These are phyloP conservation scores for Cystobasidium tubakii DNA, from an alignment of 768 basidiomycete genomes.

Conservation along the genomic window DNA sequence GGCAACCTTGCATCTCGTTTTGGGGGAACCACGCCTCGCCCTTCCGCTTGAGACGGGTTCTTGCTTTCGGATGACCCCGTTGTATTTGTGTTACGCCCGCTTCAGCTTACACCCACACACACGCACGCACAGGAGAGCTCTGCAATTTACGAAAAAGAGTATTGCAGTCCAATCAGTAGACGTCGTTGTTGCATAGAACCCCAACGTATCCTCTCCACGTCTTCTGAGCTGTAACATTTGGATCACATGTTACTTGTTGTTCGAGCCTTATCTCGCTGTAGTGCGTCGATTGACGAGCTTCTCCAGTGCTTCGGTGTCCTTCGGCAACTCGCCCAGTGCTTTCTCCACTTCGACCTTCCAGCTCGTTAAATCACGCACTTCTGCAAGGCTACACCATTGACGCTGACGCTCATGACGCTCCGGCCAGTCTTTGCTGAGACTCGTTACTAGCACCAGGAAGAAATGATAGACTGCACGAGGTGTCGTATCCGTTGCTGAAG, in stretches of 20 bases:
- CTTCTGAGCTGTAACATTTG: background rate
- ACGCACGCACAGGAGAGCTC: too few relatives aligned
- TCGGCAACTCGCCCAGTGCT: background rate
- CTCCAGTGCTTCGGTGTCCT: background rate
- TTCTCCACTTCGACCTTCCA: slow-evolving; percentile 22
- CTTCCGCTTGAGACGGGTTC: too few relatives aligned
- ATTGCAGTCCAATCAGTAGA: background rate
- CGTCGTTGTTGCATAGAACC: background rate
- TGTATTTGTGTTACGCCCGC: too few relatives aligned
- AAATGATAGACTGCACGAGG: slow-evolving; percentile 17
- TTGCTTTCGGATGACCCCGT: too few relatives aligned
- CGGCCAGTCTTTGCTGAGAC: slow-evolving; percentile 20
- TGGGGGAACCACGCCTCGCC: background rate
- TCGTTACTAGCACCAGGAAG: slow-evolving; percentile 19
- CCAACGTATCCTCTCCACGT: too few relatives aligned
- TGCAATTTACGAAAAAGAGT: too few relatives aligned
- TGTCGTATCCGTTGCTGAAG: background rate
- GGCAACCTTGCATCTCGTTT: background rate
- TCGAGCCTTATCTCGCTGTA: background rate
- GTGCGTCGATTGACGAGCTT: background rate
- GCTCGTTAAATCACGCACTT: background rate
- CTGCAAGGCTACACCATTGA: background rate
- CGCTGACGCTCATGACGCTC: slow-evolving; percentile 29
- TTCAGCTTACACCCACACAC: too few relatives aligned
- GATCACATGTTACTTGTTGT: background rate